Base-by-base conservation (phyloP, 257 asterid genomes). In the Linaria vulgaris region DNA sequence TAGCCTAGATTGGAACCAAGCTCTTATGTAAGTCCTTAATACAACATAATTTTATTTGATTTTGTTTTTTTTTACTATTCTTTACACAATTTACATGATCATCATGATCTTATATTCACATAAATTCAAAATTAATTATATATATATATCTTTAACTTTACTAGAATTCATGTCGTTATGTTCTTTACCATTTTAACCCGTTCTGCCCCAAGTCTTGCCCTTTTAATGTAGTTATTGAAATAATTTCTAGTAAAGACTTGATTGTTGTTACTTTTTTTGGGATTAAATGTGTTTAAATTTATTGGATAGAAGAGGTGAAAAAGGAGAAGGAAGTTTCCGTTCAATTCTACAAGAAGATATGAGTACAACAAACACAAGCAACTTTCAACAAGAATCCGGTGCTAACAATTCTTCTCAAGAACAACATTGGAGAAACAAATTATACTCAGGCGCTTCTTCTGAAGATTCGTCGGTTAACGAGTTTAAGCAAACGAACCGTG, bases 1-100 rank as follows among this genome's bases (percentile, higher is more conserved):
- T 63, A 66, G 76, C 79, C 56, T 84, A 69, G 87, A 86, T 59
- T 84, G 95, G 95, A 80, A 82, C 72, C 84, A 66, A 68, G 47
- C 84, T 61, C 70, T 85, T 13, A 66, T 82, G 92, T 85, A 71
- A 84, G 85, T 59, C 31, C 43, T 9, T 51, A 44, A 22, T 19
- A 15, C n/a, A 10, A 11, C 34, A 27, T 27, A 6, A 27, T n/a
- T n/a, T n/a, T n/a, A n/a, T n/a, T n/a, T n/a, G n/a, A 3, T 12
- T 25, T n/a, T 38, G 10, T n/a, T 1, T 56, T 56, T 56, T 34
- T n/a, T 25, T 55, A 46, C 51, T 13, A 45, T 12, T 20, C 16
- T 30, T 23, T 16, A 38, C 14, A 53, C 0, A 9, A 45, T 54
- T 20, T 5, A 27, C 7, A 48, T 12, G 22, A 47, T 56, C 19